Conservation (phyloP, 177 flowering plant genomes). For the Vitis hybrid region DNA sequence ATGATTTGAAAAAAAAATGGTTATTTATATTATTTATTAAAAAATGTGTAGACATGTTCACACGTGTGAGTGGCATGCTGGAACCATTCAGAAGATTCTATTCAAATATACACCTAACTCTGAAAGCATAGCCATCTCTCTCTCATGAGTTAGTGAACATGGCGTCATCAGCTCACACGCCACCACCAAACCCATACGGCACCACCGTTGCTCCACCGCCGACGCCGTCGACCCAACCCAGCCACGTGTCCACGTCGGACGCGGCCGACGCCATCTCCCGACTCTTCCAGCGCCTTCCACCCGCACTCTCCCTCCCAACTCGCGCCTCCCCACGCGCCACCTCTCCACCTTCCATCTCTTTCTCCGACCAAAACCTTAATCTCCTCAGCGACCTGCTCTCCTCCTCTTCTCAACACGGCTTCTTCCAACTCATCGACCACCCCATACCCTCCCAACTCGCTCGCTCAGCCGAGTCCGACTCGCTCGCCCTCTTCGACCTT, state of each 20-base stretch:
- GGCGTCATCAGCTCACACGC: conserved; percentile 41
- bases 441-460: conserved; percentile 53
- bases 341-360: conserved; percentile 37
- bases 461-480: conserved; percentile 54
- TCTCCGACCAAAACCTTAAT: conserved; percentile 23
- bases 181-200: conserved; percentile 25
- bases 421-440: conserved; percentile 63
- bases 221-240: conserved; percentile 55
- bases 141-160: conserved; percentile 2
- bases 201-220: conserved; percentile 86
- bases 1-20: too few species aligned
- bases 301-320: conserved; percentile 52
- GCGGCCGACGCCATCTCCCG: conserved; percentile 43
- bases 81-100: too few species aligned
- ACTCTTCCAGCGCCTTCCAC: conserved; percentile 62
- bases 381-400: conserved; percentile 17
- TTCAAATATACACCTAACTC: too few species aligned
- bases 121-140: too few species aligned
- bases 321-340: conserved; percentile 38
- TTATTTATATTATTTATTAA: too few species aligned
- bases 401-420: conserved; percentile 47
- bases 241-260: conserved; percentile 28
- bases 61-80: too few species aligned
- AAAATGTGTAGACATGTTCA: too few species aligned
- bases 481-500: conserved; percentile 57